phyloP scores from a whole-genome alignment of 2,329 filamentous ascomycete genomes.

The Plenodomus lindquistii region DNA sequence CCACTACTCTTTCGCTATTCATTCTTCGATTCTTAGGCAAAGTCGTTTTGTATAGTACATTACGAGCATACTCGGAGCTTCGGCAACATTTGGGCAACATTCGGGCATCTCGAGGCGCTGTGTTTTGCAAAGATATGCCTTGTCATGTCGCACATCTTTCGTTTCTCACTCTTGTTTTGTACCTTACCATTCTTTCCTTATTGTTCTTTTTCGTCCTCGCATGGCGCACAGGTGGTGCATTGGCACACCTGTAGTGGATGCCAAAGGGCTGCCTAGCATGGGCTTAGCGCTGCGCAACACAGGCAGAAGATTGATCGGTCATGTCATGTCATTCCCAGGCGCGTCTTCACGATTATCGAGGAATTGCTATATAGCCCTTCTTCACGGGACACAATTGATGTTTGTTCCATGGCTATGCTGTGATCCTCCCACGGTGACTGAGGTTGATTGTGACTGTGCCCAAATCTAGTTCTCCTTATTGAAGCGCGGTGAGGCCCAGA shows the following conservation, averaged over 20 bases:
- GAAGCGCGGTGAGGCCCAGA: too few species aligned
- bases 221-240: too few species aligned
- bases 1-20: background rate
- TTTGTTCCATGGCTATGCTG: background rate
- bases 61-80: slow-evolving; percentile 40
- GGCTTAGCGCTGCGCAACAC: background rate
- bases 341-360: background rate
- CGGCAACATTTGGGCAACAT: slow-evolving; percentile 27
- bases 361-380: background rate
- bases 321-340: background rate
- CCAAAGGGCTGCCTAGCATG: background rate
- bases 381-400: background rate
- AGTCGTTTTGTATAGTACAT: slow-evolving; percentile 44
- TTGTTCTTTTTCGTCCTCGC: slow-evolving; percentile 19
- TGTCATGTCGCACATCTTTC: slow-evolving; percentile 10
- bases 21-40: slow-evolving; percentile 17
- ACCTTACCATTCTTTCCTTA: slow-evolving; percentile 15
- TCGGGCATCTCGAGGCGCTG: slow-evolving; percentile 38
- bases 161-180: slow-evolving; percentile 14
- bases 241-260: background rate
- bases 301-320: background rate
- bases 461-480: too few species aligned
- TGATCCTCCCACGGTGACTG: background rate
- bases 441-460: background rate
- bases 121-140: slow-evolving; percentile 13